Evolutionary conservation across 176 grass and related monocot species (phyloP).

Genomic region (Oryza meridionalis): DNA sequence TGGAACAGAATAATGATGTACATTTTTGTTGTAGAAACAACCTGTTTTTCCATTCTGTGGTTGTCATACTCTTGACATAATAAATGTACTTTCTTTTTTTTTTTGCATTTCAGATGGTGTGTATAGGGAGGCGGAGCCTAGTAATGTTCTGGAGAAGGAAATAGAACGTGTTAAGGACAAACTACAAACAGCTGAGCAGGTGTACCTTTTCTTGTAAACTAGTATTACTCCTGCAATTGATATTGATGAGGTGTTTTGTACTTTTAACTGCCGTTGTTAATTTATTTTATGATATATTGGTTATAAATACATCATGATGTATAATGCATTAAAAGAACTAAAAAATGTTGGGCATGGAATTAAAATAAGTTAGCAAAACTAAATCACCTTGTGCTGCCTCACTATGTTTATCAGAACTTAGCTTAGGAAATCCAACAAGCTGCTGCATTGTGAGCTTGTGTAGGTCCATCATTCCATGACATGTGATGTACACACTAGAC

Average conservation of each 20-base stretch:
- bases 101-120: conserved; percentile 53
- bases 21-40: neutral
- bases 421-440: neutral
- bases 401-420: neutral
- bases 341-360: neutral
- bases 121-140: conserved; percentile 48
- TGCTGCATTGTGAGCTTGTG: neutral
- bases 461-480: neutral
- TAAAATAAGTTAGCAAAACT: neutral
- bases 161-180: conserved; percentile 60
- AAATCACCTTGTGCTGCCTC: neutral
- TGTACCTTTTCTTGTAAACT: conserved; percentile 30
- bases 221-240: neutral
- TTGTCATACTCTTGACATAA: neutral
- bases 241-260: neutral
- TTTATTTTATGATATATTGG: neutral
- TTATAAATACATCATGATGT: neutral
- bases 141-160: conserved; percentile 56
- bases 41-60: neutral
- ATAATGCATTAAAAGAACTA: neutral
- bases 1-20: neutral
- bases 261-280: neutral
- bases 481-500: neutral
- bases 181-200: conserved; percentile 63
- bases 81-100: neutral